Percentiles rank a stretch among this genome's conserved stretches.
phyloP scores from a whole-genome alignment of 805 yeast species.

The Candida insectalens region DNA sequence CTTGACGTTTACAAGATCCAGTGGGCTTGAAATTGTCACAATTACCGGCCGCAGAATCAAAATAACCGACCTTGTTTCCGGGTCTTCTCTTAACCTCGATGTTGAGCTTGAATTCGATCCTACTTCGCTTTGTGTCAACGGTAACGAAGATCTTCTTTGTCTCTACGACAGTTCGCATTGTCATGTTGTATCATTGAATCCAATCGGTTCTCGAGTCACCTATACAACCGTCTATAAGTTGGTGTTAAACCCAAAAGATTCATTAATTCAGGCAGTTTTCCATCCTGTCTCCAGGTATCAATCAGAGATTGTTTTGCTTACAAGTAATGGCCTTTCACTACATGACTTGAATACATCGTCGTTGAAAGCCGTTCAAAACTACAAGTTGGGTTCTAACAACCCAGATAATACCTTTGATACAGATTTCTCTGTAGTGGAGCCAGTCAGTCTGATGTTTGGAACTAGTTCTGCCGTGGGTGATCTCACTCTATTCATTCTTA shows the following conservation, averaged over 20 bases:
- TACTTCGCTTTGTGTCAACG: slow-evolving; percentile 12
- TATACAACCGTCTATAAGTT: slow-evolving; percentile 7
- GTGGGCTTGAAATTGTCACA: slow-evolving; percentile 20
- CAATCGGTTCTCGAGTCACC: slow-evolving; percentile 10
- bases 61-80: slow-evolving; percentile 9
- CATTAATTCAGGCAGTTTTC: slow-evolving; percentile 32
- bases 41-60: slow-evolving; percentile 12
- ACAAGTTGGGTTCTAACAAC: slow-evolving; percentile 12
- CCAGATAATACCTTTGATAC: slow-evolving; percentile 11
- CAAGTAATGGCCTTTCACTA: slow-evolving; percentile 24
- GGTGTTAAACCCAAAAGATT: slow-evolving; percentile 4
- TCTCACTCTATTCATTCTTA: slow-evolving; percentile 42
- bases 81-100: slow-evolving; percentile 6
- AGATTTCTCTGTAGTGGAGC: slow-evolving; percentile 16
- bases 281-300: slow-evolving; percentile 33
- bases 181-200: slow-evolving; percentile 12
- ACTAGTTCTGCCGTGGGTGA: slow-evolving; percentile 27
- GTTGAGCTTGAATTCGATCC: slow-evolving; percentile 17
- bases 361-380: slow-evolving; percentile 11
- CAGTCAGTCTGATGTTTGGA: slow-evolving; percentile 38
- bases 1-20: slow-evolving; percentile 15
- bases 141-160: slow-evolving; percentile 19
- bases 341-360: slow-evolving; percentile 26
- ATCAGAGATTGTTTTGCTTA: slow-evolving; percentile 33
- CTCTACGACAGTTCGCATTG: slow-evolving; percentile 12